Base-by-base conservation (phyloP, 2,329 filamentous ascomycete species). In the Pseudocercospora cruenta region DNA sequence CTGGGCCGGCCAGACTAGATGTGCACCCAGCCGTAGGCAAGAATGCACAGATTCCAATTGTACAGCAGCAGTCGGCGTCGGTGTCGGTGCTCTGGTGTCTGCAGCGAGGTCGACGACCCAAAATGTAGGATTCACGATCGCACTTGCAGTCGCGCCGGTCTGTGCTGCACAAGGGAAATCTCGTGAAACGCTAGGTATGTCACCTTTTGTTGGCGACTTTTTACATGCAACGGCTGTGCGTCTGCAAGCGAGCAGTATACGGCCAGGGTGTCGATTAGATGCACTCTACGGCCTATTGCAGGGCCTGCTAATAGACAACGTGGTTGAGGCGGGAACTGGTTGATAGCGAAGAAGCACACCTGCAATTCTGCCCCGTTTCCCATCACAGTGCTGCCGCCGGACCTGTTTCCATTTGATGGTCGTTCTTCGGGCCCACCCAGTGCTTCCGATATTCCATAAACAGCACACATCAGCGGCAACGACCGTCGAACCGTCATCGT, bases 401-500 rank as follows among this genome's bases (percentile, higher is more conserved):
- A 22, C 53, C 53, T 26, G 28, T 57, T 26, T 57, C 33, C 31
- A 22, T 33, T 47, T 58, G 36, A 54, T 59, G 64, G 58, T 53
- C 21, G 12, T 39, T 62, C n/a, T 58, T 63, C 47, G 58, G 57
- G 57, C 57, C 33, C 33, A 22, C 28, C 55, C 36, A 31, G 55
- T 39, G 31, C 55, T 36, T 31, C 55, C 55, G 55, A 39, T 31
- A 26, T 36, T 58, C 55, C 55, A n/a, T 36, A 58, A 58, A 14
- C 55, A 58, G 55, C 39, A 19, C 43, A 47, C 43, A 22, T 6
- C 21, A 5, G 62, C 53, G 62, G 57, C 39, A 19, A 19, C 28
- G 31, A 39, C 43, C 24, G 54, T 31, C 62, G 47, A 64, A 64
- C 54, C 45, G 62, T 22, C n/a, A 51, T 64, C 63, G 58, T 49